Base-by-base conservation (phyloP, 192 early-diverging fungal genomes). In the Coemansia sp. region DNA sequence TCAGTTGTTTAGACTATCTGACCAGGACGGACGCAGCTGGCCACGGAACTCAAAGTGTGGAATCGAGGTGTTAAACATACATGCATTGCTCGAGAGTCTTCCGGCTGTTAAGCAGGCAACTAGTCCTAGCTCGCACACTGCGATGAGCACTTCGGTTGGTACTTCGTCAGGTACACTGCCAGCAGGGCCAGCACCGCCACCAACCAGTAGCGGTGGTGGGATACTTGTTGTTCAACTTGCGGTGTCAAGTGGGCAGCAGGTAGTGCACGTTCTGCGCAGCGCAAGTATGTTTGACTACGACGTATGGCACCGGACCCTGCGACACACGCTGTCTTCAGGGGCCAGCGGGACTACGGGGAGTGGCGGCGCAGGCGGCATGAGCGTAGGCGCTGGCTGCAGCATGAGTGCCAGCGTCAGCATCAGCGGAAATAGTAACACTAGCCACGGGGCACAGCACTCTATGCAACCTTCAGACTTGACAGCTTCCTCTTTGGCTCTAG, bases 21-120 rank as follows among this genome's bases (percentile, higher is more conserved):
- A 74, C 41, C 69, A 78, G 42, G 67, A 78, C 12, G 64, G 66
- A 3, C 66, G 62, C 46, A 69, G 66, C 46, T 69, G 70, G 68
- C 66, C 73, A 2, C 62, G 64, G 56, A 62, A 33, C 61, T 44
- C 58, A 14, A 67, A 67, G 50, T 33, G 17, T 10, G 59, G 42
- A 9, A 23, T 43, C 21, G 59, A 72, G 9, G 23, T 54, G 3
- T 53, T 51, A 40, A 66, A 44, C 15, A 55, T 72, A 15, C 55
- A 61, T 51, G 13, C 57, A n/a, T 53, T 65, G 6, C 15, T 57
- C 0, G 78, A 68, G 27, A 51, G 48, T n/a, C 43, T 61, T n/a
- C 52, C 61, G 7, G n/a, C n/a, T 24, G 24, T 48, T 21, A 10
- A 39, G 27, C n/a, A 43, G 54, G 19, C 39, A 27, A 24, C 30